A percentile compares a stretch with the other conserved stretches of the same genome.
Conservation (phyloP, 495 filamentous ascomycete species). For the Tuber brumale region DNA sequence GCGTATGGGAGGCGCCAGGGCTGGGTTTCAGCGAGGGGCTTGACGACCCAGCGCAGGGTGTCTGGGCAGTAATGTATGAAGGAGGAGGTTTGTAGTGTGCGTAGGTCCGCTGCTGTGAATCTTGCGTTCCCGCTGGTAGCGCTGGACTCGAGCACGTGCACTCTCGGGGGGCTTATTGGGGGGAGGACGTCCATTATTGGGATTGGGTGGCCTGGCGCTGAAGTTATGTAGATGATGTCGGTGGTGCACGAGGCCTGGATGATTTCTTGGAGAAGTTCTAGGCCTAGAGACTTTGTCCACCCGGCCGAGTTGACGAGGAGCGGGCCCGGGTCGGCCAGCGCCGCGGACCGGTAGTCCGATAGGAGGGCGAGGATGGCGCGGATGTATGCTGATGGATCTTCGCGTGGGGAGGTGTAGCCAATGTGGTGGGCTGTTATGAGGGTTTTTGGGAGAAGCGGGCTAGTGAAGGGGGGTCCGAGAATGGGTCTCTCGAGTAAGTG, state of each 20-base stretch:
- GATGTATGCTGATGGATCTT: constrained; percentile 58
- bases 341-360: constrained; percentile 47
- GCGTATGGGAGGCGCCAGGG: constrained; percentile 55
- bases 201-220: constrained; percentile 12
- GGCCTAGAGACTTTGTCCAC: constrained; percentile 56
- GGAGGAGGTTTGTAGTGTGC: constrained; percentile 59
- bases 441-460: constrained; percentile 47
- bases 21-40: constrained; percentile 46
- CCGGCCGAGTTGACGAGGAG: constrained; percentile 60
- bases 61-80: constrained; percentile 55
- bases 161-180: constrained; percentile 10
- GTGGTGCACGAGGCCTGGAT: constrained; percentile 49
- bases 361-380: constrained; percentile 53
- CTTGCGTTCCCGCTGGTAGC: constrained; percentile 21
- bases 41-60: constrained; percentile 47
- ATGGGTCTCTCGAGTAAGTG: constrained; percentile 51
- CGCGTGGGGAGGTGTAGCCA: constrained; percentile 53
- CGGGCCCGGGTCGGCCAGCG: constrained; percentile 41
- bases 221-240: constrained; percentile 45
- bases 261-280: constrained; percentile 54
- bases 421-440: constrained; percentile 55
- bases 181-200: constrained; percentile 22
- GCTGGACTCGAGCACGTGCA: constrained; percentile 25
- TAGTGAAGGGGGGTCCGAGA: constrained; percentile 60
- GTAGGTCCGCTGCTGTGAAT: constrained; percentile 53